Base-by-base conservation (phyloP, 352 stramenopile genomes). In the Globisporangium alternatum region DNA sequence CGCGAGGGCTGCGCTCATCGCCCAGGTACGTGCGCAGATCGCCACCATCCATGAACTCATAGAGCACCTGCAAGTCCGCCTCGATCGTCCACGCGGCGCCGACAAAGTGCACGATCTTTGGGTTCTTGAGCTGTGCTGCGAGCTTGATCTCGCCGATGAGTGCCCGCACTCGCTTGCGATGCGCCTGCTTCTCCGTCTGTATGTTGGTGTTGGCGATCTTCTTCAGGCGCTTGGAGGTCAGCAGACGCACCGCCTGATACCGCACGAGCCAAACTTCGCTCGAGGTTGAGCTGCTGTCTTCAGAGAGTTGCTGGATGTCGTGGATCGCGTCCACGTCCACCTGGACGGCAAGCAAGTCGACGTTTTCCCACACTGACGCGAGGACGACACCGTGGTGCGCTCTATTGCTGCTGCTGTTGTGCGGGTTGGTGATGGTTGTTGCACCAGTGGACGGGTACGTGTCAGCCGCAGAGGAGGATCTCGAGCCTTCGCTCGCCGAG, bases 51-150 rank as follows among this genome's bases (percentile, higher is more conserved):
- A 67, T 62, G 10, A 51, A 68, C 55, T 68, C 62, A 7, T 59
- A 68, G 9, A 68, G 43, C 54, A 44, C 62, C 55, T 68, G 62
- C 2, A 68, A 19, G 41, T 68, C 56, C 9, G 54, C 33, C 25
- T 68, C 41, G 12, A 59, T 64, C 17, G 62, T 68, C 62, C 55
- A 68, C 25, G 62, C 55, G 2, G 55, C 55, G 9, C 54, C 43
- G 28, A 67, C n/a, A 37, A 64, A 57, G 13, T 33, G 4, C 10
- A 60, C 33, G 48, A 61, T 60, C 19, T 66, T 51, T 9, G n/a
- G 19, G 31, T 61, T 31, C 33, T 13, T 35, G 13, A 61, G 37
- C 48, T 43, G 19, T 2, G 28, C 2, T 1, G n/a, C 31, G 12
- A 58, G 31, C 35, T 58, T 58, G 31, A 58, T 58, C 12, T 33